Evolutionary conservation across 179 eudicot species (phyloP).

Genomic region (Carnegiea gigantea): DNA sequence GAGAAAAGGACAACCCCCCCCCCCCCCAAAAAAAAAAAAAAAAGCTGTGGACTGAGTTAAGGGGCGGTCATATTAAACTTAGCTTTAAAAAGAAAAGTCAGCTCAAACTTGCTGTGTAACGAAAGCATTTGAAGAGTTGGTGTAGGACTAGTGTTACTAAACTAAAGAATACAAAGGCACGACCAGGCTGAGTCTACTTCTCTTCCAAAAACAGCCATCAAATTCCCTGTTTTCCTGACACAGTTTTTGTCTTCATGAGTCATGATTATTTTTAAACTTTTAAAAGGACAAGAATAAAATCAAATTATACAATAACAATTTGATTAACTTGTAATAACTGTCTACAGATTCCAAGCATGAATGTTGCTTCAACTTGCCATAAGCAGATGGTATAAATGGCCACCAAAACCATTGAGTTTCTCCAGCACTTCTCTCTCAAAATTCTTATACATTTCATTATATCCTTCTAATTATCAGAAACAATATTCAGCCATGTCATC

Average conservation of each 20-base stretch:
- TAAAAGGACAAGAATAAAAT: no score
- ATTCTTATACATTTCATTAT: not conserved
- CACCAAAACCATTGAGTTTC: not conserved
- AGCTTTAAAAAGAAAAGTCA: not conserved
- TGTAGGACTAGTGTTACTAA: not conserved
- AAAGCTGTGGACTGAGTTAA: no score
- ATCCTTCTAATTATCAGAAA: not conserved
- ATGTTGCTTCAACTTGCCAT: no score
- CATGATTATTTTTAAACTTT: no score
- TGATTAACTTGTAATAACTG: not conserved
- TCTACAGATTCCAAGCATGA: no score
- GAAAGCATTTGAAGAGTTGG: not conserved
- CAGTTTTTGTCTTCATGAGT: slow-evolving; percentile 9
- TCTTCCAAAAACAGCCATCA: slow-evolving; percentile 2
- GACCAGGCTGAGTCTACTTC: not conserved
- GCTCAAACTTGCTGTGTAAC: not conserved
- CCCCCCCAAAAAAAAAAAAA: no score
- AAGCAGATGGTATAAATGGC: slow-evolving; percentile 16
- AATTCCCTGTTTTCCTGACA: slow-evolving; percentile 3
- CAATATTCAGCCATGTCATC: slow-evolving; percentile 20
- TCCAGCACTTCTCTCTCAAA: not conserved
- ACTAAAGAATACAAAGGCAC: not conserved
- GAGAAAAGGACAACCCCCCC: no score
- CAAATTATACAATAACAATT: not conserved
- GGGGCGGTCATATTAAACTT: no score